Base-by-base conservation (phyloP, 768 basidiomycete genomes). In the Pleurotus giganteus region DNA sequence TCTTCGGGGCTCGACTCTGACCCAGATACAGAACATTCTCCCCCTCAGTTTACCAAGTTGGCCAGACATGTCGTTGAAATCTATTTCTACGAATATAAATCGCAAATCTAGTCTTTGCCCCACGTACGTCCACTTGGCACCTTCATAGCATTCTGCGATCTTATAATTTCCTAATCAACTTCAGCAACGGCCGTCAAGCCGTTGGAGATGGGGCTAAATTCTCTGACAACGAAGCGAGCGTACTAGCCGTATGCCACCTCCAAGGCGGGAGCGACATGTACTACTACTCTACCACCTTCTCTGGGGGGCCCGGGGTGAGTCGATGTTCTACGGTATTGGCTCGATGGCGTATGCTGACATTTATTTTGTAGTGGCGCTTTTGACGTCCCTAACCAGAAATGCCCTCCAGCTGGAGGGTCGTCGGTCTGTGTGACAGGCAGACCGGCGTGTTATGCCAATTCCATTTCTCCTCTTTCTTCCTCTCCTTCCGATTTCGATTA, bases 371-470 rank as follows among this genome's bases (percentile, higher is more conserved):
- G 91, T 94, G 91, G 91, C 86, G 91, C 76, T 91, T 94, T 94
- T 94, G 91, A 94, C 91, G 79, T 76, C 80, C 89, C 91, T 63
- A 86, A 81, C 66, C 74, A 73, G 61, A 94, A 94, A 94, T 94
- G 91, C 91, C 91, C 91, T 90, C 91, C 90, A 64, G 86, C 90
- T 69, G 68, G 91, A 88, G 91, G 91, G 91, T 94, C 91, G 90
- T 86, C 84, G 79, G 84, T 82, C 81, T 86, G 89, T 83, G 91
- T 94, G 91, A 94, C 88, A 94, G 91, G 82, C 89, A 81, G 85
- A 77, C 81, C 82, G 86, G 82, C 89, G 91, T 76, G 78, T 67
- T 72, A 70, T 58, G 71, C 76, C 64, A 75, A 81, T 66, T 70
- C 73, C 71, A 69, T 74, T 61, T 72, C 75, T 63, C 67, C 69